A percentile compares a stretch with the other conserved stretches of the same genome.
phyloP scores from a whole-genome alignment of 176 grass and related monocot species.

The Carex parvula region DNA sequence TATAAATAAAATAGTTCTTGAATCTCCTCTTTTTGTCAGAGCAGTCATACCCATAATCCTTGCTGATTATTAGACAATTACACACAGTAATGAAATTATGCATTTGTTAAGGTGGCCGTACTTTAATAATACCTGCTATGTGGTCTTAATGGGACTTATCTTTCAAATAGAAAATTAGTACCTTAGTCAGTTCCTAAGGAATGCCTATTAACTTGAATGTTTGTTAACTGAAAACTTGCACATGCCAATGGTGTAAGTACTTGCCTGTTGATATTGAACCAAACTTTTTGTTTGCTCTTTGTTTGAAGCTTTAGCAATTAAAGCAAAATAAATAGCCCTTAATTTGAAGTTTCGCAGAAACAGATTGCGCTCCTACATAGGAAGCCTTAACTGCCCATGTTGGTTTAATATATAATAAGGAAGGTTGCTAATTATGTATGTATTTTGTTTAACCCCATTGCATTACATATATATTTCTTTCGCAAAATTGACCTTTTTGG shows the following conservation, averaged over 20 bases:
- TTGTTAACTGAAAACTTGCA: neutral
- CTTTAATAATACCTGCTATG: neutral
- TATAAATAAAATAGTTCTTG: neutral
- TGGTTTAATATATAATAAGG: constrained; percentile 5
- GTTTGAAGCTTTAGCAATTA: neutral
- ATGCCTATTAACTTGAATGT: neutral
- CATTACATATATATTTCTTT: neutral
- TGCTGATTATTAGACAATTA: neutral
- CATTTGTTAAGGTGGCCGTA: neutral
- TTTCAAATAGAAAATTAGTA: neutral
- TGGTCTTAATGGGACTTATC: neutral
- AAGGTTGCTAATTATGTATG: neutral
- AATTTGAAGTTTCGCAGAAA: neutral
- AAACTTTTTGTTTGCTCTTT: neutral
- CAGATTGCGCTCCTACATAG: neutral
- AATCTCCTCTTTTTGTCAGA: neutral
- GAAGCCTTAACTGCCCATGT: neutral
- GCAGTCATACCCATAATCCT: neutral
- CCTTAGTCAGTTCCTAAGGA: neutral
- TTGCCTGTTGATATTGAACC: neutral
- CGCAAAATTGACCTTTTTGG: constrained; percentile 13
- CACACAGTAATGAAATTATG: neutral
- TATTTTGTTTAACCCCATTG: neutral
- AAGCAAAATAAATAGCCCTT: neutral
- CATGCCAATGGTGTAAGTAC: neutral